Evolutionary conservation across 768 basidiomycete genomes (phyloP), one percentile per base, ranked within the genome.

Genomic region (Termitomyces sp.): DNA sequence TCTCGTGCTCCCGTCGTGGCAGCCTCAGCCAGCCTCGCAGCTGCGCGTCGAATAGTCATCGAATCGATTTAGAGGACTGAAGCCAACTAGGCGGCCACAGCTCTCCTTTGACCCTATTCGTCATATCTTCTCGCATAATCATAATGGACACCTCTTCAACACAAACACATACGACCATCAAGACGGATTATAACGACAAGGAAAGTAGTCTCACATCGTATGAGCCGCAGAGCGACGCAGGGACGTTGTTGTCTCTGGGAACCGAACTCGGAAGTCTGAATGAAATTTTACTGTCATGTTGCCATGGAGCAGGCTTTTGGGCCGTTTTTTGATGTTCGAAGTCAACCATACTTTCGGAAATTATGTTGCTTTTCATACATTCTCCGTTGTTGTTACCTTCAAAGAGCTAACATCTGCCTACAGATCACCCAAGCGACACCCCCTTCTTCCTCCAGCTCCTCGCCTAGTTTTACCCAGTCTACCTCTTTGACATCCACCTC

Each of bases 391-490:
- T 30, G 23, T 12, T 30, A n/a, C 51, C 36, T 40, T 30, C 38
- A 41, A 28, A 40, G 16, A 32, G n/a, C 56, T 56, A 35, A 56
- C 56, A 38, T 59, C 20, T 33, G 28, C n/a, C 49, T n/a, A 10
- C 57, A 70, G 70, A 64, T 65, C 47, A 70, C 61, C 53, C 70
- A 70, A 30, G 68, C 71, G 44, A 67, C 72, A 1, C 67, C 72
- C 41, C 65, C 72, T 16, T 75, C 76, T 18, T 74, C 76, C 28
- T 67, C 70, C 20, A 68, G 69, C 53, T 74, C 74, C 4, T 75
- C 75, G 26, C 77, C 78, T 43, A 71, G 72, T 18, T 68, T 77
- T 35, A 75, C 75, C 8, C 76, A 77, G 57, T 78, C 77, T n/a
- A 67, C 69, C 30, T 78, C 76, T 18, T 72, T 47, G 28, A 48